Percentiles rank a stretch among this genome's conserved stretches.
These are phyloP conservation scores for Anthostomella pinea DNA, from an alignment of 2,329 filamentous ascomycete genomes.

Conservation along the genomic window DNA sequence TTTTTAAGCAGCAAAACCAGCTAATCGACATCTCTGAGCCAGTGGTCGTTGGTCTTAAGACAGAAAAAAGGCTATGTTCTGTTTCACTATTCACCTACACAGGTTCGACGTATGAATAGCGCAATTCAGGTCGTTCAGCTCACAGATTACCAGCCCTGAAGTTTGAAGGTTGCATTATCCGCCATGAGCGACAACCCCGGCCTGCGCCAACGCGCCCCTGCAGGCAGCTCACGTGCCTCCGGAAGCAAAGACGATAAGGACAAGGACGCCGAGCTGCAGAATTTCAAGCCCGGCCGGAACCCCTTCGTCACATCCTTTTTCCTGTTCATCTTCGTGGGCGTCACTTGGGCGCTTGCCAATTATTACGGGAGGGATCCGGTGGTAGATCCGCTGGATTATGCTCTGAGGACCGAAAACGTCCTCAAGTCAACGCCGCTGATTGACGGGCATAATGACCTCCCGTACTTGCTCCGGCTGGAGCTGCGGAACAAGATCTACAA, in stretches of 20 bases:
- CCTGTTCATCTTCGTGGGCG: slow-evolving; percentile 7
- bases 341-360: slow-evolving; percentile 3
- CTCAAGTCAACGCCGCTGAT: slow-evolving; percentile 21
- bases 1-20: no score
- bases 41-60: no score
- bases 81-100: no score
- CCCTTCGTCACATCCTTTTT: slow-evolving; percentile 4
- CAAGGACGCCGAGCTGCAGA: slow-evolving; percentile 1
- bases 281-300: slow-evolving; percentile 4
- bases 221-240: neutral
- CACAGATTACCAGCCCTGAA: neutral
- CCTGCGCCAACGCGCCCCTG: neutral
- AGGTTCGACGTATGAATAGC: no score
- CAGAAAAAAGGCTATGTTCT: no score
- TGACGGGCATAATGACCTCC: slow-evolving; percentile 26
- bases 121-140: neutral
- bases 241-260: neutral
- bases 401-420: slow-evolving; percentile 15
- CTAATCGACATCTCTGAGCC: no score
- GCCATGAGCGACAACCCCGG: neutral
- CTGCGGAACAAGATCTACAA: slow-evolving; percentile 23
- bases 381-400: slow-evolving; percentile 20
- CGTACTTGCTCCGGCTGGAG: slow-evolving; percentile 23
- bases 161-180: neutral
- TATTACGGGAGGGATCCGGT: slow-evolving; percentile 8